Evolutionary conservation across 148 eudicot species (phyloP).

Genomic region (Spergularia bocconei): DNA sequence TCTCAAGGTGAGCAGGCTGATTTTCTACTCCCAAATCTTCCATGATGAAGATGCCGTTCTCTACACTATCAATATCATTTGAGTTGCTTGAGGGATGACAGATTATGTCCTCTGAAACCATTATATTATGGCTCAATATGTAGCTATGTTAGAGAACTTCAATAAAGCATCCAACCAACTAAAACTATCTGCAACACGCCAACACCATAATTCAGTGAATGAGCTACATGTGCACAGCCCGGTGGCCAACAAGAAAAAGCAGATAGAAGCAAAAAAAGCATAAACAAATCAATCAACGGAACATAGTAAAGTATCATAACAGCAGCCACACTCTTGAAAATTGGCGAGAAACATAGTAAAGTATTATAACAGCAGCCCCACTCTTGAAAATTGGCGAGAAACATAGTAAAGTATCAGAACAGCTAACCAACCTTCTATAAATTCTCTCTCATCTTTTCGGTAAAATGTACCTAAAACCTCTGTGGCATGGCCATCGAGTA

Average conservation of each 20-base stretch:
- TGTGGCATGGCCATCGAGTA: too few species aligned
- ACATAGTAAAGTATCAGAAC: too few species aligned
- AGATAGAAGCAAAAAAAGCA: background rate
- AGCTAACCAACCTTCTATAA: too few species aligned
- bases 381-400: too few species aligned
- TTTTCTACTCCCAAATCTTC: constrained; percentile 31
- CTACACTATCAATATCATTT: constrained; percentile 11
- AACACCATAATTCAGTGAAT: background rate
- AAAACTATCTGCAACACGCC: background rate
- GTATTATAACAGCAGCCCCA: too few species aligned
- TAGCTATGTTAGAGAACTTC: background rate
- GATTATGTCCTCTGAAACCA: constrained; percentile 12
- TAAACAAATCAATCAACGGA: too few species aligned
- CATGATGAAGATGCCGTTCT: constrained; percentile 28
- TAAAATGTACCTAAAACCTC: too few species aligned
- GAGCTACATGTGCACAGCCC: background rate
- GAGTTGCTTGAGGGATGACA: constrained; percentile 7
- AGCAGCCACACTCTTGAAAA: too few species aligned
- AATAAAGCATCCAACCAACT: background rate
- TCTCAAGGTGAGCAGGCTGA: constrained; percentile 1
- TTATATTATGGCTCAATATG: constrained; percentile 11
- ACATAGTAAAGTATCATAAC: too few species aligned
- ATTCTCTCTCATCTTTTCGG: too few species aligned
- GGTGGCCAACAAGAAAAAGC: background rate
- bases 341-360: too few species aligned